These are phyloP conservation scores for Saccharomycopsis crataegensis DNA, from an alignment of 1,139 yeast species.

Conservation along the genomic window DNA sequence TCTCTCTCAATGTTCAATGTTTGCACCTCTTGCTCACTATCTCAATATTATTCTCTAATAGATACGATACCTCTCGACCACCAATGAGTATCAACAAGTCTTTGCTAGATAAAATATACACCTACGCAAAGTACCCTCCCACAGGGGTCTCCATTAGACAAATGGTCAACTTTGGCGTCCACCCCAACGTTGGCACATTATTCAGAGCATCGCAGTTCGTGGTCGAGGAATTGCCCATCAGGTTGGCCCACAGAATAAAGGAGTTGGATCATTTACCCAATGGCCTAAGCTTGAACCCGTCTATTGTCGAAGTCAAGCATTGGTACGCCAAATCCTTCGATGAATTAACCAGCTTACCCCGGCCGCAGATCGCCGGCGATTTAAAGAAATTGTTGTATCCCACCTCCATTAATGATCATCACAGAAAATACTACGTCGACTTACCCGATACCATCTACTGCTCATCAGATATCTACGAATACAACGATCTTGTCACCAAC, in stretches of 20 bases:
- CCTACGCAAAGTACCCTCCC: conserved; percentile 69
- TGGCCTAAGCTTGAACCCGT: conserved; percentile 65
- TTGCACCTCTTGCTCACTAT: no score
- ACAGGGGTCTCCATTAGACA: conserved; percentile 80
- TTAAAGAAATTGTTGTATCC: conserved; percentile 33
- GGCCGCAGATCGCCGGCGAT: conserved; percentile 39
- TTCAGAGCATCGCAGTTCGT: conserved; percentile 82
- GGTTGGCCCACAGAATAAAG: conserved; percentile 79
- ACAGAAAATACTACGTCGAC: conserved; percentile 42
- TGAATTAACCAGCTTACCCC: conserved; percentile 55
- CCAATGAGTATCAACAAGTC: conserved; percentile 3
- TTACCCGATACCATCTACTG: conserved; percentile 46
- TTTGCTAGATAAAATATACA: conserved; percentile 34
- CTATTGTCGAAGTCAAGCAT: conserved; percentile 67
- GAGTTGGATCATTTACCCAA: conserved; percentile 77
- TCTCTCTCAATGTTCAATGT: background rate
- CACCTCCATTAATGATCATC: conserved; percentile 13
- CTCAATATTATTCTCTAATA: no score
- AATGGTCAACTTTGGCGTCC: conserved; percentile 88
- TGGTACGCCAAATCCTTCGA: conserved; percentile 93
- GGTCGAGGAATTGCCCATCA: conserved; percentile 79
- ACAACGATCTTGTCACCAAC: conserved; percentile 60
- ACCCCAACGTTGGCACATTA: conserved; percentile 69
- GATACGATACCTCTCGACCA: no score
- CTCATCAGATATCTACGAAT: conserved; percentile 68